A percentile compares a stretch with the other conserved stretches of the same genome.
phyloP scores from a whole-genome alignment of 1,139 yeast genomes.

The Taphrina deformans region DNA sequence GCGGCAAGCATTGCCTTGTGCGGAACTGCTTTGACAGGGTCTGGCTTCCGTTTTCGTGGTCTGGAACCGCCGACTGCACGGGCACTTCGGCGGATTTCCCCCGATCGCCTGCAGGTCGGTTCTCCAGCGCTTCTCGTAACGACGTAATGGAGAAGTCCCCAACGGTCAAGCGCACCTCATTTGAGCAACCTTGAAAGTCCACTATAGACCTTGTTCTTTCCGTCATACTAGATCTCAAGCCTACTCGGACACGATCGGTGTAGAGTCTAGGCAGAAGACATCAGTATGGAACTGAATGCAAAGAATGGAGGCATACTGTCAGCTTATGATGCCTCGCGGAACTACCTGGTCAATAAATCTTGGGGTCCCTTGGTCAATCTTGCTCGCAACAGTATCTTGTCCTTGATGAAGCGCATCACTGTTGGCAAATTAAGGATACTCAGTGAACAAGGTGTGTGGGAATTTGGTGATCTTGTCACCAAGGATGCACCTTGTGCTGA shows the following conservation, averaged over 20 bases:
- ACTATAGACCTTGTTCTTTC: too few species aligned
- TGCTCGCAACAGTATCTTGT: constrained; percentile 26
- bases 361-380: constrained; percentile 30
- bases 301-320: constrained; percentile 30
- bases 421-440: constrained; percentile 27
- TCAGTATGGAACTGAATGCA: constrained; percentile 28
- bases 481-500: constrained; percentile 28
- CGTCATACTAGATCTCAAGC: neutral
- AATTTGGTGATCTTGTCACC: constrained; percentile 26
- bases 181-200: too few species aligned
- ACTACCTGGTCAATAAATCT: constrained; percentile 31
- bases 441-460: constrained; percentile 31
- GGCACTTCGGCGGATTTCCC: neutral
- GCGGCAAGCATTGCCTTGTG: neutral
- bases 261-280: neutral
- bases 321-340: constrained; percentile 28
- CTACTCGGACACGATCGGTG: too few species aligned
- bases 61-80: too few species aligned
- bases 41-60: too few species aligned
- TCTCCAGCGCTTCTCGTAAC: neutral
- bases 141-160: neutral
- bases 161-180: neutral
- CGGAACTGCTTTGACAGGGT: too few species aligned
- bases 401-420: constrained; percentile 25
- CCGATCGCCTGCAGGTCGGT: neutral